Evolutionary conservation across 805 yeast species (phyloP).

Genomic region (Tetrapisispora namnaoensis): DNA sequence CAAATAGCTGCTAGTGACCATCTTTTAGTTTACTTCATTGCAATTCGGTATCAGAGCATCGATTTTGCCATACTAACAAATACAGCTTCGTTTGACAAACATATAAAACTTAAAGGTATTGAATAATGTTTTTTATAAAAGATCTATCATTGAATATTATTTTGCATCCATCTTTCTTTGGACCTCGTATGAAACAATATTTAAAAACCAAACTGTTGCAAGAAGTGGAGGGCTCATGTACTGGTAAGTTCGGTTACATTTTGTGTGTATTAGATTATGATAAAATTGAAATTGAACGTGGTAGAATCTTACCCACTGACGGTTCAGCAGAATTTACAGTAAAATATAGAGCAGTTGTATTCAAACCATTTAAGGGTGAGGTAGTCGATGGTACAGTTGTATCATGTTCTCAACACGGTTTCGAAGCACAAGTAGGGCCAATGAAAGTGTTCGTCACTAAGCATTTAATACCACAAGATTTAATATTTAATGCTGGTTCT

Average conservation of each 20-base stretch:
- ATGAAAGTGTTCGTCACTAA: constrained; percentile 89
- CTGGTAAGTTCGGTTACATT: constrained; percentile 97
- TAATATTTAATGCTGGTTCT: constrained; percentile 88
- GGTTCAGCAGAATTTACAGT: constrained; percentile 97
- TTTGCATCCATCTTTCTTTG: constrained; percentile 93
- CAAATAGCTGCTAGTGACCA: no score
- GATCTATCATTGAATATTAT: constrained; percentile 88
- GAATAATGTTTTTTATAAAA: constrained; percentile 43
- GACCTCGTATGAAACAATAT: constrained; percentile 94
- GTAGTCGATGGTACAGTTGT: constrained; percentile 96
- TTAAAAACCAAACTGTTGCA: constrained; percentile 80
- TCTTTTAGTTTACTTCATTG: no score
- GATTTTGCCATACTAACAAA: background rate
- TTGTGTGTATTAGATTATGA: constrained; percentile 92
- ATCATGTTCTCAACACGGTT: constrained; percentile 88
- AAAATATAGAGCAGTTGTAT: constrained; percentile 90
- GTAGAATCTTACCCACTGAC: constrained; percentile 78
- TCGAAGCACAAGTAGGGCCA: constrained; percentile 97
- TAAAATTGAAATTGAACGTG: constrained; percentile 91
- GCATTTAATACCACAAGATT: constrained; percentile 88
- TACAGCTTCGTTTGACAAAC: no score
- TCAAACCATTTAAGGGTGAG: constrained; percentile 98
- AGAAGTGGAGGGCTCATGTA: constrained; percentile 97
- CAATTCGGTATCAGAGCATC: background rate
- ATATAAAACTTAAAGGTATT: no score